Percentiles rank a stretch among this genome's conserved stretches.
phyloP scores from a whole-genome alignment of 495 filamentous ascomycete genomes.

The Elaphomyces granulatus region DNA sequence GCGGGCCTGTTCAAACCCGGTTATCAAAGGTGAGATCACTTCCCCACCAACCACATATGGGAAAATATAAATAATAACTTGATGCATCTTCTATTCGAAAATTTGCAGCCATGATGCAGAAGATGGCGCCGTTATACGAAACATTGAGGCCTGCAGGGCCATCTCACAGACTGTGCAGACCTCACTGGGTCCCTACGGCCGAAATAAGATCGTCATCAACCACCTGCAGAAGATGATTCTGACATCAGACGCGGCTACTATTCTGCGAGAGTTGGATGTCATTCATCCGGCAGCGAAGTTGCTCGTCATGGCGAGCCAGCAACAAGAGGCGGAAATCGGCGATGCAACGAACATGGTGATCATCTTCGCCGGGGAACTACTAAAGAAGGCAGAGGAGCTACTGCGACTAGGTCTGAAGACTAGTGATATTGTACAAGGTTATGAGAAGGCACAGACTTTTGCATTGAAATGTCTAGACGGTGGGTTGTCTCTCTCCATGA shows the following conservation, averaged over 20 bases:
- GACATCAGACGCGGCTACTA: constrained; percentile 95
- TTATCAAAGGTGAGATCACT: constrained; percentile 76
- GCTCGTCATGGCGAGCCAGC: constrained; percentile 97
- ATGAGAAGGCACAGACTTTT: constrained; percentile 84
- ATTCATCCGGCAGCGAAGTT: constrained; percentile 97
- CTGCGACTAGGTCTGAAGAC: constrained; percentile 92
- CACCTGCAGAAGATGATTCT: constrained; percentile 99
- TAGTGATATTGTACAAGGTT: constrained; percentile 87
- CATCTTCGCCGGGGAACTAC: constrained; percentile 83
- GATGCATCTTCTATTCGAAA: constrained; percentile 7
- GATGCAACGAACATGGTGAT: constrained; percentile 98
- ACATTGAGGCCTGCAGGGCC: constrained; percentile 95
- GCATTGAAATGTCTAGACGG: constrained; percentile 72
- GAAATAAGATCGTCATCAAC: constrained; percentile 99
- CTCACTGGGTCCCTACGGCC: constrained; percentile 89
- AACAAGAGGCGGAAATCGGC: constrained; percentile 98
- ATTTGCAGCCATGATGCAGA: constrained; percentile 76
- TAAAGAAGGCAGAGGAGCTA: constrained; percentile 95
- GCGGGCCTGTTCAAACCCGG: constrained; percentile 89
- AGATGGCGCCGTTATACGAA: constrained; percentile 96
- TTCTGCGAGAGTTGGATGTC: constrained; percentile 92
- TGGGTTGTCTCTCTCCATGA: constrained; percentile 23
- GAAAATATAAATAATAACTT: background rate
- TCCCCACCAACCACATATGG: background rate
- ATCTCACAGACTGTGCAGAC: constrained; percentile 94